Conservation (phyloP, 2,329 filamentous ascomycete species). For the Calonectria hawksworthii region DNA sequence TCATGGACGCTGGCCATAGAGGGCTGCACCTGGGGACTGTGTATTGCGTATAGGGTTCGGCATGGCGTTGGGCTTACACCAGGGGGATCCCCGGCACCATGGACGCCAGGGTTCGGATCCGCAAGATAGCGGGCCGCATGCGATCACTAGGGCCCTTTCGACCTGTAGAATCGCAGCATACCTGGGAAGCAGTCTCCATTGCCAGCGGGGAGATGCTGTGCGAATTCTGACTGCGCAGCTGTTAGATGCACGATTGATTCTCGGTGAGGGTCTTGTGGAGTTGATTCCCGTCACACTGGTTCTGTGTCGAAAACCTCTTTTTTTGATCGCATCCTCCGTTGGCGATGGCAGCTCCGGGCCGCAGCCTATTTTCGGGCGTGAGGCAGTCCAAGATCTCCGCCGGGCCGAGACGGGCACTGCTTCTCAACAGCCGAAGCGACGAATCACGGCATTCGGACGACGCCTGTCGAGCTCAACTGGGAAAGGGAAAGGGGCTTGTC, state of each 20-base stretch:
- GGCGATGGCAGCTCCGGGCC: slow-evolving; percentile 15
- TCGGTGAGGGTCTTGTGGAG: background rate
- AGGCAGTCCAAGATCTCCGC: slow-evolving; percentile 17
- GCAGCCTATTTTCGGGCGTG: slow-evolving; percentile 15
- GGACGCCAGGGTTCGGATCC: slow-evolving; percentile 37
- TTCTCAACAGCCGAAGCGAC: slow-evolving; percentile 13
- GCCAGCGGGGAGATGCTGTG: background rate
- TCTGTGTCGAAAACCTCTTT: background rate
- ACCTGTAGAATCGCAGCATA: slow-evolving; percentile 1
- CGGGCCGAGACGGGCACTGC: slow-evolving; percentile 20
- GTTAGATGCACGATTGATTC: background rate
- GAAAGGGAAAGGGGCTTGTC: slow-evolving; percentile 14
- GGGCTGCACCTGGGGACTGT: slow-evolving; percentile 8
- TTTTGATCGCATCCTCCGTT: background rate
- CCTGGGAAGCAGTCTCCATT: background rate
- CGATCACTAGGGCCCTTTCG: slow-evolving; percentile 33
- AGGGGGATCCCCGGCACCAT: slow-evolving; percentile 27
- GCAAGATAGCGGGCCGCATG: slow-evolving; percentile 34
- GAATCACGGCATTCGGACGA: slow-evolving; percentile 3
- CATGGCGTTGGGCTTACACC: slow-evolving; percentile 11
- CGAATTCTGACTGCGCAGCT: background rate
- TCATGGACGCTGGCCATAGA: slow-evolving; percentile 16
- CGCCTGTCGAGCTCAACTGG: slow-evolving; percentile 7
- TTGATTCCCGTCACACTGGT: background rate
- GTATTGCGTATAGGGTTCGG: slow-evolving; percentile 1